phyloP scores from a whole-genome alignment of 2,329 filamentous ascomycete species.

The Diaporthe batatas region DNA sequence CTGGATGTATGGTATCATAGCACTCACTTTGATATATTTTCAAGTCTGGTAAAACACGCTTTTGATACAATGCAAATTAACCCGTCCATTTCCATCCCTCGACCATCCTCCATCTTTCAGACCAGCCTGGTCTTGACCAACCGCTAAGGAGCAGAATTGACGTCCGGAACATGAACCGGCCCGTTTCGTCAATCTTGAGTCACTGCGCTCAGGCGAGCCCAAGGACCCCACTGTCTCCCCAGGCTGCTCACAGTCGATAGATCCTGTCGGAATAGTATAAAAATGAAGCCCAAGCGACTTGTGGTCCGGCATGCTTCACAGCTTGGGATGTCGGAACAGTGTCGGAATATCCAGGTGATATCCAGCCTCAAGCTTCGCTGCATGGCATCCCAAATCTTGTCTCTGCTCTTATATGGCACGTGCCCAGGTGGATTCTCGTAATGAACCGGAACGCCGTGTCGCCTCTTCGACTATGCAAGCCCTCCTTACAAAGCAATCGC shows the following conservation, averaged over 20 bases:
- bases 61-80: conserved; percentile 4
- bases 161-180: neutral
- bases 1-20: neutral
- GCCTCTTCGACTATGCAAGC: conserved; percentile 37
- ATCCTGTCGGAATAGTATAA: neutral
- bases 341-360: neutral
- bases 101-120: neutral
- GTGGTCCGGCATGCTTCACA: neutral
- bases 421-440: neutral
- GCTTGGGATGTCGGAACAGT: neutral
- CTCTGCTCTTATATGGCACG: conserved; percentile 1
- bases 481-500: conserved; percentile 77
- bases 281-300: neutral
- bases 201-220: neutral
- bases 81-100: neutral
- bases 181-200: neutral
- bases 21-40: conserved; percentile 9
- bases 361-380: conserved; percentile 1
- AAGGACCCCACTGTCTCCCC: neutral
- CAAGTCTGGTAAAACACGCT: neutral
- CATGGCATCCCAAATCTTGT: conserved; percentile 6
- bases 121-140: too few species aligned
- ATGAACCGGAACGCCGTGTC: conserved; percentile 37
- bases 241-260: neutral
- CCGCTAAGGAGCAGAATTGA: too few species aligned